Evolutionary conservation across 768 basidiomycete genomes (phyloP), one percentile per base, ranked within the genome.

Genomic region (Lentinula edodes): DNA sequence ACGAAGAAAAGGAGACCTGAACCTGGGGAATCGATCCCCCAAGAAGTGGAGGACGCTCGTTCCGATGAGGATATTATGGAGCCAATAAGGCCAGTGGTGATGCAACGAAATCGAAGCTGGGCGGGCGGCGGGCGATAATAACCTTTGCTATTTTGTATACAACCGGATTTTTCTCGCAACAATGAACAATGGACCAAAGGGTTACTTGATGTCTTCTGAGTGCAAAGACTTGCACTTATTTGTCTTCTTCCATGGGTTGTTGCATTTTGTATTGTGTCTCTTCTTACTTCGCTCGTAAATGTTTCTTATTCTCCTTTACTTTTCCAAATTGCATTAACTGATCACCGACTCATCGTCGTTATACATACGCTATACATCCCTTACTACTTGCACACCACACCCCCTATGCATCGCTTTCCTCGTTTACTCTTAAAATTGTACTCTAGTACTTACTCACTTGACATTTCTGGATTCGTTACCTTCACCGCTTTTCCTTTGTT

Each of bases 31-130:
- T 20, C n/a, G 9, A 42, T 6, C 1, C 23, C 36, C 23, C 35
- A 56, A 18, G 50, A 60, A 18, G 13, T 12, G 34, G 39, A 48
- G 34, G 58, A 42, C 15, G 10, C 43, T 28, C 41, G n/a, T 10
- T n/a, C 20, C 7, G 58, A 38, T 0, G 36, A 50, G 7, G 39
- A 60, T 52, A 16, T 36, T 12, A 23, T 51, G 46, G 50, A 50
- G 13, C 36, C 10, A 6, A 52, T 52, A 34, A 60, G 59, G 32
- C 48, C 48, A 16, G 36, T 16, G 18, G 28, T 6, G 5, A 52
- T 60, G 59, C 45, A 46, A 18, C 39, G 59, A n/a, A 60, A 51
- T 32, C 48, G 59, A 34, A 60, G 59, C 52, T 60, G 59, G 59
- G 59, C 59, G 35, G 59, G 59, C 5, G 59, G 59, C 8, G 59